phyloP scores from a whole-genome alignment of 2,329 filamentous ascomycete species.

The Colletotrichum neosansevieriae region DNA sequence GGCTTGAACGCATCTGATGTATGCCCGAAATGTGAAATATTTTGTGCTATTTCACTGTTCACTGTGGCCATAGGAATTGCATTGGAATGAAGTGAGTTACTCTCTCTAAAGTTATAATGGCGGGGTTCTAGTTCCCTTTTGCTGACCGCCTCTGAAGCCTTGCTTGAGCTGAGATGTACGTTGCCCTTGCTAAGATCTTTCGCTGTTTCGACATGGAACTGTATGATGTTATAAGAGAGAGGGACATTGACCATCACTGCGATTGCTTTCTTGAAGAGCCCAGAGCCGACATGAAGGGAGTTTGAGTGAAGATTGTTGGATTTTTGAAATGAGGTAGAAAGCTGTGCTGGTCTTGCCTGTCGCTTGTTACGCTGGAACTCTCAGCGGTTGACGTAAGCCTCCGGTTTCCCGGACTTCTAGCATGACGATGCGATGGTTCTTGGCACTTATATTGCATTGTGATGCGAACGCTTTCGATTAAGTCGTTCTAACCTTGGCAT shows the following conservation, averaged over 20 bases:
- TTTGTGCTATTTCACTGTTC: background rate
- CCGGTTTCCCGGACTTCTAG: background rate
- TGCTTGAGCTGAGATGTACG: conserved; percentile 12
- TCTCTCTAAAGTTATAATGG: background rate
- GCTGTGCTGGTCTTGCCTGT: background rate
- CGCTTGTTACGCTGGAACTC: conserved; percentile 1
- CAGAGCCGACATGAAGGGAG: conserved; percentile 21
- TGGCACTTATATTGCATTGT: too few species aligned
- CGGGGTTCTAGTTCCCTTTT: background rate
- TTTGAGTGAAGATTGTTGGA: background rate
- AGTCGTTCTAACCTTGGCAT: background rate
- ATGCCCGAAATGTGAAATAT: background rate
- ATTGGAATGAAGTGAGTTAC: background rate
- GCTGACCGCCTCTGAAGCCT: background rate
- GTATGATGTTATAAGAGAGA: conserved; percentile 40
- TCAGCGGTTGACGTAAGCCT: background rate
- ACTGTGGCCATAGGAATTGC: background rate
- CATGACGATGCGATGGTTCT: too few species aligned
- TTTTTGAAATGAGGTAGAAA: background rate
- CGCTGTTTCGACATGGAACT: conserved; percentile 41
- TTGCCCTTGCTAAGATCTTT: conserved; percentile 26
- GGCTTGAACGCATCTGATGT: background rate
- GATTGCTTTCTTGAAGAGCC: conserved; percentile 20
- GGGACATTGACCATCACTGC: conserved; percentile 28
- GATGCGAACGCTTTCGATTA: too few species aligned